Conservation (phyloP, 495 filamentous ascomycete genomes). For the Xylaria bambusicola region DNA sequence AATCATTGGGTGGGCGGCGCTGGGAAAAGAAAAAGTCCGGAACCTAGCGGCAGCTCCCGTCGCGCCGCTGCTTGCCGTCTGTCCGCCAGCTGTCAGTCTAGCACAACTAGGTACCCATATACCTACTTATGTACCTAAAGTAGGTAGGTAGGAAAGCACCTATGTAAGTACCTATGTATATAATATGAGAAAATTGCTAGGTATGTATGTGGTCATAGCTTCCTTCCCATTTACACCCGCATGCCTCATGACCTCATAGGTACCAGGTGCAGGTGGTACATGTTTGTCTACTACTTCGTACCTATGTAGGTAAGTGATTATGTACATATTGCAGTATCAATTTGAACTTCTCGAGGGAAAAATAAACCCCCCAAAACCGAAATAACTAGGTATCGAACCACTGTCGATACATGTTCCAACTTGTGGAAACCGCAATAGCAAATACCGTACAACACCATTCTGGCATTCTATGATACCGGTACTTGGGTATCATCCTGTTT, state of each 20-base stretch:
- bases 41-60: neutral
- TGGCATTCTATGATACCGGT: neutral
- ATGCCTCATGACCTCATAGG: constrained; percentile 9
- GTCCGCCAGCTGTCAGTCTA: neutral
- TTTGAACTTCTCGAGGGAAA: no score
- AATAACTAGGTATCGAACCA: constrained; percentile 17
- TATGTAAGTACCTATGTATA: no score
- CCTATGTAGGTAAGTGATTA: no score
- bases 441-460: constrained; percentile 3
- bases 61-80: neutral
- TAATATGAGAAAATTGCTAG: no score
- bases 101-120: no score
- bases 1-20: neutral
- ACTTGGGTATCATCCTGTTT: neutral
- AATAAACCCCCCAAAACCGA: no score
- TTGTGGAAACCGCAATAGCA: neutral
- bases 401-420: constrained; percentile 16
- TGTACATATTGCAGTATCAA: no score
- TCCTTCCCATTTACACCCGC: neutral
- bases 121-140: no score
- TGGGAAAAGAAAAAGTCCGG: constrained; percentile 2
- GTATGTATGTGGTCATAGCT: constrained; percentile 11
- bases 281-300: no score
- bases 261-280: no score
- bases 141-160: no score